Evolutionary conservation across 169 alveolate genomes (phyloP), one percentile per base, ranked within the genome.

Genomic region (Cyclospora cayetanensis): DNA sequence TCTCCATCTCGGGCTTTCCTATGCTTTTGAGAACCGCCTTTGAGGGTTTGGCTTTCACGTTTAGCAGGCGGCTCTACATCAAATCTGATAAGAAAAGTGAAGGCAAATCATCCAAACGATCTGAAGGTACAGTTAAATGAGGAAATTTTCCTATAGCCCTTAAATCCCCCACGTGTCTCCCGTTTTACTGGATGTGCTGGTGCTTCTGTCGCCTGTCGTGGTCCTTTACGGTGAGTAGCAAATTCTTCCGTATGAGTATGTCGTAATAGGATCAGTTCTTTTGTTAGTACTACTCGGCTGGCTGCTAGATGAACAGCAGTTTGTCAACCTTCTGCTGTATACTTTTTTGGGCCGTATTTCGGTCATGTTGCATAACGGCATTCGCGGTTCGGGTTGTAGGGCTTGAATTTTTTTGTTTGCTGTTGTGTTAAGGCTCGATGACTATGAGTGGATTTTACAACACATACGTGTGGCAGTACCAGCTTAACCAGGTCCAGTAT

Each of bases 401-500:
- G 87, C n/a, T 27, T 39, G 20, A 27, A 4, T 2, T 74, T 31
- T 2, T 35, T n/a, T 39, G 22, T 4, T 27, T 41, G 39, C 86
- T 18, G 76, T 63, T 12, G 60, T 12, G 46, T 39, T 20, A 65
- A 88, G 92, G 92, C 20, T 46, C 52, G 15, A 52, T 88, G 52
- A 70, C 74, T 15, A 68, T 79, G 87, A 88, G 53, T 66, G 92
- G 72, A 11, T 55, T 88, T 42, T 88, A 88, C 92, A 88, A 79
- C 79, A 88, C 82, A 12, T 79, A 68, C 65, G 92, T 88, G 50
- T 60, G 88, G 66, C 79, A 68, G 76, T 88, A 70, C 27, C 92
- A 88, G 27, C 92, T 65, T 68, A 88, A 50, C 92, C 92, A 88
- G 25, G n/a, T 55, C 52, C 92, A 88, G 88, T 88, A 88, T 42